Conservation (phyloP, 768 basidiomycete species). For the Cubamyces lactineus region DNA sequence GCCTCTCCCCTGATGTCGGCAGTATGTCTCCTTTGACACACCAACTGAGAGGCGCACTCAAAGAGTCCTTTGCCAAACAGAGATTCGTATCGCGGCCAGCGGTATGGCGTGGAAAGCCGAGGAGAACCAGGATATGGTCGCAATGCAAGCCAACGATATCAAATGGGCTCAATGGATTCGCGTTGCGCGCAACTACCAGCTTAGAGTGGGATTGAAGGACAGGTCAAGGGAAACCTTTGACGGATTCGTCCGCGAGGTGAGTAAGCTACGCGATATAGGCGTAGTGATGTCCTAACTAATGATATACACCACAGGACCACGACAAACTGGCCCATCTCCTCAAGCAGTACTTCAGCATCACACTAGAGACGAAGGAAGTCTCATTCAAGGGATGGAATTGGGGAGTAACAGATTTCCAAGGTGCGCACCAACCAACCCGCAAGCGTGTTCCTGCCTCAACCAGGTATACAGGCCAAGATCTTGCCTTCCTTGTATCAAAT, state of each 20-base stretch:
- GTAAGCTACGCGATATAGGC: slow-evolving; percentile 26
- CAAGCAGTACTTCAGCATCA: slow-evolving; percentile 86
- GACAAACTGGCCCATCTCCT: slow-evolving; percentile 80
- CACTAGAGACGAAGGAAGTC: slow-evolving; percentile 83
- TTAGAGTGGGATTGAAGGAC: slow-evolving; percentile 81
- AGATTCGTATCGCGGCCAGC: slow-evolving; percentile 84
- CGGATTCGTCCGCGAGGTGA: slow-evolving; percentile 88
- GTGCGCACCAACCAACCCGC: slow-evolving; percentile 44
- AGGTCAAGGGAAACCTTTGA: slow-evolving; percentile 85
- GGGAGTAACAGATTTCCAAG: slow-evolving; percentile 94
- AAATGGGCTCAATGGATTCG: slow-evolving; percentile 92
- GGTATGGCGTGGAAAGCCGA: slow-evolving; percentile 95
- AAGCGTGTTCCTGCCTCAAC: slow-evolving; percentile 6
- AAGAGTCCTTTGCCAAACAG: slow-evolving; percentile 40
- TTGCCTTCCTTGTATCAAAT: slow-evolving; percentile 88
- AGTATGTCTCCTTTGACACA: slow-evolving; percentile 59
- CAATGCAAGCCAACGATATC: slow-evolving; percentile 71
- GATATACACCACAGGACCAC: slow-evolving; percentile 64
- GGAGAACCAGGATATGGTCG: slow-evolving; percentile 63
- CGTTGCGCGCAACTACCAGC: slow-evolving; percentile 90
- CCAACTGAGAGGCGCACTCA: background rate
- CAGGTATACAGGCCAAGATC: slow-evolving; percentile 69
- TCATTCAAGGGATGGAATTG: slow-evolving; percentile 98
- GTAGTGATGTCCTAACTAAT: background rate
- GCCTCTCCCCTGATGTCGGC: slow-evolving; percentile 69